phyloP scores from a whole-genome alignment of 352 stramenopile genomes.

The Globisporangium emineosum region DNA sequence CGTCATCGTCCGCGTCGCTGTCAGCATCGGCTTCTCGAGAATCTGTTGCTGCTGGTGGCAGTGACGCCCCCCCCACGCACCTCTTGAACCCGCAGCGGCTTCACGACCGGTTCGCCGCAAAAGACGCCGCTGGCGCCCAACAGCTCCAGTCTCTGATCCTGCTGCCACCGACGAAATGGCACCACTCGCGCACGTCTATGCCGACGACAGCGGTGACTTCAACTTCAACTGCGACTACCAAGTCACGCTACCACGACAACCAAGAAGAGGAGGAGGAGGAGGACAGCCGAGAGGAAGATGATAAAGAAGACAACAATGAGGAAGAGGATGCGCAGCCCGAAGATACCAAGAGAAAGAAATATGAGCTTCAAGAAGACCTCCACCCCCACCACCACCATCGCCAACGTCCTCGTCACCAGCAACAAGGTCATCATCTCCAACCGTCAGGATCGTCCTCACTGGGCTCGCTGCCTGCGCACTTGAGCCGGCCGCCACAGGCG shows the following conservation, averaged over 20 bases:
- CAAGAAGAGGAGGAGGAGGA: neutral
- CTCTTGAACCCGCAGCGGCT: neutral
- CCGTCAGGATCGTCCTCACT: neutral
- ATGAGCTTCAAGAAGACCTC: neutral
- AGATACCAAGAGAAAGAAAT: neutral
- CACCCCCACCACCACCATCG: neutral
- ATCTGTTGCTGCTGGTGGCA: neutral
- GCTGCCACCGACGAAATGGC: neutral
- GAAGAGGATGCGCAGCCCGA: neutral
- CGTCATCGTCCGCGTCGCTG: neutral
- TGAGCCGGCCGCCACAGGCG: neutral
- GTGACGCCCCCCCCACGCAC: neutral
- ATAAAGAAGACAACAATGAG: neutral
- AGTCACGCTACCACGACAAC: conserved; percentile 8
- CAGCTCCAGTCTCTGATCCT: conserved; percentile 5
- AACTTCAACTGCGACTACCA: neutral
- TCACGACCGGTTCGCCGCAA: neutral
- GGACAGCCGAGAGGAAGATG: neutral
- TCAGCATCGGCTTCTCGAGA: neutral
- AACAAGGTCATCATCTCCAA: neutral
- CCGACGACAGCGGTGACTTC: neutral
- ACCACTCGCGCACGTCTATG: neutral
- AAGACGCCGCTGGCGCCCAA: neutral
- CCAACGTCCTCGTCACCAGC: neutral
- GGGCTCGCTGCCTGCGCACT: neutral